Base-by-base conservation (phyloP, 768 basidiomycete species). In the Amylocystis lapponica region DNA sequence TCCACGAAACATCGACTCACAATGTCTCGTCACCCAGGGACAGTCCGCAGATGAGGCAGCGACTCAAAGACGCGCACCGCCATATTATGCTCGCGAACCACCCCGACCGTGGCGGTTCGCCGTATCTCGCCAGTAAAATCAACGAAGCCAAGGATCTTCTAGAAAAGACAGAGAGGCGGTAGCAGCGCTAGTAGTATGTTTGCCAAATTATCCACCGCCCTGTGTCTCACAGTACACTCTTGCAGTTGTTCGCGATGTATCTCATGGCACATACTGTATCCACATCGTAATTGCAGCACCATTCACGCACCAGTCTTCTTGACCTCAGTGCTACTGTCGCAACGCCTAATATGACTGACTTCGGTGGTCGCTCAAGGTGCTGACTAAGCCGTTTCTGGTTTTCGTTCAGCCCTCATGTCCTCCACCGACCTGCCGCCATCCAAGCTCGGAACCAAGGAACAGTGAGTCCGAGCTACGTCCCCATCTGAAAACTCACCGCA, bases 61-160 rank as follows among this genome's bases (percentile, higher is more conserved):
- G 73, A 62, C 62, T 97, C 45, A 97, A 97, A 68, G 95, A 97
- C 54, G 93, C 96, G 0, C 96, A 99, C 66, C 81, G 95, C 43
- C 79, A 86, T 27, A 88, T 99, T 53, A 99, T 99, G 96, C 76
- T 98, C 39, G 88, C 92, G 22, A 99, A 99, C 66, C 96, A 99
- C 68, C 96, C 96, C 10, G 96, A 99, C 71, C 76, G 96, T 48
- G 96, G 96, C 26, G 96, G 96, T 23, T 89, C 93, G n/a, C 96
- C 96, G 6, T 99, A 97, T 65, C 69, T 98, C 38, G 94, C 96
- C 11, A 93, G 91, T 57, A 98, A 99, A 75, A 95, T 98, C 49
- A 99, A 99, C 65, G 96, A 99, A 60, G 96, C 95, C 0, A 97
- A 96, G 61, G 95, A 92, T 56, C 51, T 95, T 45, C 63, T 96